A percentile compares a stretch with the other conserved stretches of the same genome.
phyloP scores from a whole-genome alignment of 2,329 filamentous ascomycete species.

The Fusarium oligoseptatum region DNA sequence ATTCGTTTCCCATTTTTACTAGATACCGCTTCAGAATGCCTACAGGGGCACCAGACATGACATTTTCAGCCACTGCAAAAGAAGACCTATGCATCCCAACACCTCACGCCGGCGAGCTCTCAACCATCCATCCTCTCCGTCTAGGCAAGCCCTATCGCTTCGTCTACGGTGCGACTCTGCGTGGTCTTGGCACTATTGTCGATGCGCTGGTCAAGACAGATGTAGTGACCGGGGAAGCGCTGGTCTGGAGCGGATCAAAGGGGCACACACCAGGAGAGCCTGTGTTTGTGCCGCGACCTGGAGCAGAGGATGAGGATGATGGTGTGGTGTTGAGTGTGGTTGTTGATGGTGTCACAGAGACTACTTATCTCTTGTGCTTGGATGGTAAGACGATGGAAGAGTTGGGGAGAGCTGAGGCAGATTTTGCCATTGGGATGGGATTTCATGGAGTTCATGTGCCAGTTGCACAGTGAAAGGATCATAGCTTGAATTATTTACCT shows the following conservation, averaged over 20 bases:
- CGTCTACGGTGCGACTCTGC: constrained; percentile 69
- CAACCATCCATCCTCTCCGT: constrained; percentile 73
- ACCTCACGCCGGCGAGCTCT: constrained; percentile 72
- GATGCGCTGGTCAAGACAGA: constrained; percentile 78
- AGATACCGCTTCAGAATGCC: constrained; percentile 60
- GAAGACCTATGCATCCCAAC: constrained; percentile 62
- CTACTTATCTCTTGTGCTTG: constrained; percentile 75
- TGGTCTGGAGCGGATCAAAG: constrained; percentile 68
- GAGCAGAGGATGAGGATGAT: constrained; percentile 68
- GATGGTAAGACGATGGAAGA: constrained; percentile 74
- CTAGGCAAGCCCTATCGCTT: constrained; percentile 68
- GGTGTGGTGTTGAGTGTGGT: constrained; percentile 74
- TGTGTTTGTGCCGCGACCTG: constrained; percentile 70
- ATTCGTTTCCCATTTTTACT: constrained; percentile 54
- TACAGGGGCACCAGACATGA: constrained; percentile 10
- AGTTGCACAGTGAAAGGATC: background rate
- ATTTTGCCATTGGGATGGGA: constrained; percentile 71
- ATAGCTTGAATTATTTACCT: background rate
- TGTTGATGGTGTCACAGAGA: constrained; percentile 69
- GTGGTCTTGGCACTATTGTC: constrained; percentile 70
- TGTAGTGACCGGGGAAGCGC: constrained; percentile 61
- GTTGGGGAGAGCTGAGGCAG: constrained; percentile 72
- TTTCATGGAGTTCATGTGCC: constrained; percentile 72
- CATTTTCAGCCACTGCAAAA: constrained; percentile 42
- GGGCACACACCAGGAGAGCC: constrained; percentile 78